A percentile compares a stretch with the other conserved stretches of the same genome.
These are phyloP conservation scores for Lepiota venenata DNA, from an alignment of 768 basidiomycete genomes.

Conservation along the genomic window DNA sequence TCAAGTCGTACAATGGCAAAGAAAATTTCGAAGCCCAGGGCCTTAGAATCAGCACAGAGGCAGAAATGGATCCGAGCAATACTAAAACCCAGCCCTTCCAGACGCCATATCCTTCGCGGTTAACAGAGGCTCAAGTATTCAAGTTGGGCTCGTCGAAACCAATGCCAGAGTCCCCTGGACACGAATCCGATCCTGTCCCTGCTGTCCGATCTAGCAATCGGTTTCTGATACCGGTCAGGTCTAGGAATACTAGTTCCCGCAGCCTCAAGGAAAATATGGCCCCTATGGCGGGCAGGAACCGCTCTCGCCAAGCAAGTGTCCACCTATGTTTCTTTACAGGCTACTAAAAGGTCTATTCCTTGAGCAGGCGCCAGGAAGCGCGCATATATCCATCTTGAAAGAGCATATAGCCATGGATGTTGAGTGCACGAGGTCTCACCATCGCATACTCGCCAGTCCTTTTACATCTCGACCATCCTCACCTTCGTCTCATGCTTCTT, in stretches of 20 bases:
- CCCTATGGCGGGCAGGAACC: background rate
- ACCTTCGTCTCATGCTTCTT: constrained; percentile 10
- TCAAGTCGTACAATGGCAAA: too few relatives aligned
- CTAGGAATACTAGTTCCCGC: constrained; percentile 1
- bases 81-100: background rate
- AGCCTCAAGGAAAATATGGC: constrained; percentile 4
- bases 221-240: background rate
- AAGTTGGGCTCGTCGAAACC: background rate
- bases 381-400: constrained; percentile 5
- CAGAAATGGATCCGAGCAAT: too few relatives aligned
- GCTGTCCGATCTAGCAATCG: background rate
- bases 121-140: background rate
- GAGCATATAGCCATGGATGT: too few relatives aligned
- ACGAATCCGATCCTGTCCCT: background rate
- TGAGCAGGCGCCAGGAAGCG: background rate
- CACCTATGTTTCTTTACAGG: background rate
- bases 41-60: too few relatives aligned
- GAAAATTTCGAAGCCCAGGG: too few relatives aligned
- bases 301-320: background rate
- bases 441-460: constrained; percentile 23
- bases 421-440: background rate
- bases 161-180: background rate
- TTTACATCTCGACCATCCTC: constrained; percentile 24
- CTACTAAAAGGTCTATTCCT: too few relatives aligned
- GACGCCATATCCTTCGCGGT: background rate